phyloP scores from a whole-genome alignment of 2,329 filamentous ascomycete species.

The Penicillium sp. region DNA sequence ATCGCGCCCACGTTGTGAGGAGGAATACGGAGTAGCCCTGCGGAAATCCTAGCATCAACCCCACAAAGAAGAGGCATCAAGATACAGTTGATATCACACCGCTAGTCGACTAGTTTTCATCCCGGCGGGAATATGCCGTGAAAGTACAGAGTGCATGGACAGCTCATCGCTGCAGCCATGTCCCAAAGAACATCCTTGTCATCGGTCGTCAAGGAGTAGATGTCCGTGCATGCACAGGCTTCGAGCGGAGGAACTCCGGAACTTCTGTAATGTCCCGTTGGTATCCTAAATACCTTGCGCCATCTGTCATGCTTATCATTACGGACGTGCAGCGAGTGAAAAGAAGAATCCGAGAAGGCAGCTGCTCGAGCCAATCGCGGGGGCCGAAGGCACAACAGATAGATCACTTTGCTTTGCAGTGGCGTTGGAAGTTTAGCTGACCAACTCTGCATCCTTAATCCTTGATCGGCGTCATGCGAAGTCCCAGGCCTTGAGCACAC shows the following conservation, averaged over 20 bases:
- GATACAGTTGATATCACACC: conserved; percentile 12
- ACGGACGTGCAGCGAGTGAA: not conserved
- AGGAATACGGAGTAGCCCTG: not conserved
- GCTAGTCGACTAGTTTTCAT: not conserved
- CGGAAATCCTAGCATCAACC: not conserved
- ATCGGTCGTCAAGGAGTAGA: not conserved
- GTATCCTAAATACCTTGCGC: not conserved
- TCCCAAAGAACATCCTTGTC: not conserved
- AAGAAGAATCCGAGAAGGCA: not conserved
- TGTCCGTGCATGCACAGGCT: not conserved
- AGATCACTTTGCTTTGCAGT: not conserved
- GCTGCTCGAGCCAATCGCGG: not conserved
- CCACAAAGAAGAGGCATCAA: not conserved
- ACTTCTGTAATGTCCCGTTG: not conserved
- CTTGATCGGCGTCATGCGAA: not conserved
- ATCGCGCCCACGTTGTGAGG: not conserved
- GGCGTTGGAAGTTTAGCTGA: not conserved
- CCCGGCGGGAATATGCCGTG: not conserved
- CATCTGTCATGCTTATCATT: conserved; percentile 3
- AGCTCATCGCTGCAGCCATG: conserved; percentile 1
- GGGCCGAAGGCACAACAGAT: not conserved
- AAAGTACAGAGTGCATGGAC: conserved; percentile 1
- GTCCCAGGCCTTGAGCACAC: not conserved
- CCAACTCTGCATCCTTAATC: conserved; percentile 1
- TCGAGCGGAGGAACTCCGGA: conserved; percentile 2